phyloP scores from a whole-genome alignment of 2,329 filamentous ascomycete genomes.

The Pseudogymnoascus sp. region DNA sequence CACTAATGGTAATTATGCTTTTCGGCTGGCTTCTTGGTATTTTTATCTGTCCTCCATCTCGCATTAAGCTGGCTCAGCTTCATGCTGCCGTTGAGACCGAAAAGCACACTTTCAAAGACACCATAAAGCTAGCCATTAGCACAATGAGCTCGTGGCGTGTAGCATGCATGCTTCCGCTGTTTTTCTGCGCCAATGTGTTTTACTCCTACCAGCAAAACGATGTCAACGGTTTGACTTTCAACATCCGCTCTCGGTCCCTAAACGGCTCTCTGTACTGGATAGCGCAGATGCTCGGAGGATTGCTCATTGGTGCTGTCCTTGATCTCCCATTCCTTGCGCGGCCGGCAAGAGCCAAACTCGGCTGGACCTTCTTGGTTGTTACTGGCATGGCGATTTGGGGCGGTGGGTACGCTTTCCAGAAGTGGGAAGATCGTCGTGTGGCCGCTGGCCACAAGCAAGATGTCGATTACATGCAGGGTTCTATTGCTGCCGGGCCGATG shows the following conservation, averaged over 20 bases:
- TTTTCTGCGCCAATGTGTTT: conserved; percentile 49
- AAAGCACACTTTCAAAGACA: conserved; percentile 33
- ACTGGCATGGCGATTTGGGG: conserved; percentile 50
- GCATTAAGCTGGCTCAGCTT: conserved; percentile 32
- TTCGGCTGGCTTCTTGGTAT: conserved; percentile 40
- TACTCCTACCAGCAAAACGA: conserved; percentile 51
- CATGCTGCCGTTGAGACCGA: conserved; percentile 32
- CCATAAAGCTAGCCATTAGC: conserved; percentile 32
- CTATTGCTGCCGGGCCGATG: too few species aligned
- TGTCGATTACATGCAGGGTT: conserved; percentile 36
- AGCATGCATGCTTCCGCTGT: conserved; percentile 43
- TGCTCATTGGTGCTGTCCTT: conserved; percentile 40
- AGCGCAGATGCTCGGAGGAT: conserved; percentile 47
- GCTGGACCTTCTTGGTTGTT: conserved; percentile 40
- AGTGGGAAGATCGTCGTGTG: conserved; percentile 41
- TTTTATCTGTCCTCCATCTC: conserved; percentile 41
- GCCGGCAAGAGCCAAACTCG: conserved; percentile 39
- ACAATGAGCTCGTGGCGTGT: conserved; percentile 40
- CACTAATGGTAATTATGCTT: conserved; percentile 42
- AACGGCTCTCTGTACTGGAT: conserved; percentile 50
- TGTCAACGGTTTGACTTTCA: conserved; percentile 49
- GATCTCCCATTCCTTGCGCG: conserved; percentile 39
- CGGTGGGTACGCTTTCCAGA: conserved; percentile 60
- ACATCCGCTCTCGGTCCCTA: conserved; percentile 47
- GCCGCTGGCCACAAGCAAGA: conserved; percentile 36